A percentile compares a stretch with the other conserved stretches of the same genome.
Evolutionary conservation across 805 yeast genomes (phyloP).

Genomic region (Metschnikowia gruessii): DNA sequence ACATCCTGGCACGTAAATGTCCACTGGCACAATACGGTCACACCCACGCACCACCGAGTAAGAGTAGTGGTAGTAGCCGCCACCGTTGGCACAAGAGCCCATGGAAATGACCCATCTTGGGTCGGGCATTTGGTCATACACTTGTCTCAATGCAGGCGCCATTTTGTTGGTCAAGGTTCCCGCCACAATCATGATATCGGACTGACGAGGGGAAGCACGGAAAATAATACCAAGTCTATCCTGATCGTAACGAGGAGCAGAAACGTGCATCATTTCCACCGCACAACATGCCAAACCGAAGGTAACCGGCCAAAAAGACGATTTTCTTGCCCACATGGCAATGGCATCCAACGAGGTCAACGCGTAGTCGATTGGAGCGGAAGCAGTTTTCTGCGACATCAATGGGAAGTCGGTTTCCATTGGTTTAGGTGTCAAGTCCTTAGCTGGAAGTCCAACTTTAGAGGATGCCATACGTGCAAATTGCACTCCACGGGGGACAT

Average conservation of each 20-base stretch:
- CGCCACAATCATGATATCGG: slow-evolving; percentile 89
- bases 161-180: slow-evolving; percentile 88
- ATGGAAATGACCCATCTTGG: slow-evolving; percentile 93
- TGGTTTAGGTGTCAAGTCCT: slow-evolving; percentile 47
- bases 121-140: slow-evolving; percentile 91
- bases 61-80: slow-evolving; percentile 88
- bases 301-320: slow-evolving; percentile 91
- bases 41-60: slow-evolving; percentile 89
- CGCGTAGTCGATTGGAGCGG: slow-evolving; percentile 70
- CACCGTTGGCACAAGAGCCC: slow-evolving; percentile 95
- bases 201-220: slow-evolving; percentile 91
- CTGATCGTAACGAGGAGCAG: slow-evolving; percentile 88
- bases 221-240: slow-evolving; percentile 89
- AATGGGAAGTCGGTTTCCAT: slow-evolving; percentile 70
- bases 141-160: slow-evolving; percentile 93
- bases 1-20: slow-evolving; percentile 89
- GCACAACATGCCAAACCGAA: slow-evolving; percentile 93
- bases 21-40: slow-evolving; percentile 85
- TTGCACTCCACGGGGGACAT: background rate
- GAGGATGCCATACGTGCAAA: slow-evolving; percentile 23
- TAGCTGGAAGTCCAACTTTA: slow-evolving; percentile 30
- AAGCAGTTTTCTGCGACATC: slow-evolving; percentile 56
- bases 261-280: slow-evolving; percentile 92
- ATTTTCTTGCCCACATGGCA: slow-evolving; percentile 89
- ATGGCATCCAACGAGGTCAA: slow-evolving; percentile 77